Conservation (phyloP, 306 rosid species). For the Carpinus fangiana region DNA sequence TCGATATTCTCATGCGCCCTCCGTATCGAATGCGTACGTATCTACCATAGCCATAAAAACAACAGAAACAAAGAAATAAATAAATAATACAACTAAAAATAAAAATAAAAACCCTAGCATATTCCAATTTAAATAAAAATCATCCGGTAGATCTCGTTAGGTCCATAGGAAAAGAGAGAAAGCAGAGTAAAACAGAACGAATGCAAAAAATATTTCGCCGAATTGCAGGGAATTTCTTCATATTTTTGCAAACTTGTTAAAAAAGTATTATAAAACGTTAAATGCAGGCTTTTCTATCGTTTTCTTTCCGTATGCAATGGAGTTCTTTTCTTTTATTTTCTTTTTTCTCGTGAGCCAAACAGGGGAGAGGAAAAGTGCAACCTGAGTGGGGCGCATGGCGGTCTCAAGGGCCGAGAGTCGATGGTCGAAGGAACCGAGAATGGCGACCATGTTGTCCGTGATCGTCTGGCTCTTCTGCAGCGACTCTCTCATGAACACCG, state of each 20-base stretch:
- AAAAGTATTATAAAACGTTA: background rate
- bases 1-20: slow-evolving; percentile 93
- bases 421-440: slow-evolving; percentile 92
- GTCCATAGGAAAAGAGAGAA: background rate
- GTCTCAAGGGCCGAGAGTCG: slow-evolving; percentile 96
- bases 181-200: slow-evolving; percentile 11
- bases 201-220: background rate
- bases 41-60: slow-evolving; percentile 37
- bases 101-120: slow-evolving; percentile 15
- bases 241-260: background rate
- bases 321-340: background rate
- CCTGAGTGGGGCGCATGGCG: slow-evolving; percentile 99
- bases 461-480: slow-evolving; percentile 75
- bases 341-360: background rate
- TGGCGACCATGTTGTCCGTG: slow-evolving; percentile 81
- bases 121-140: background rate
- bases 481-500: slow-evolving; percentile 62
- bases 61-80: background rate
- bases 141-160: slow-evolving; percentile 18
- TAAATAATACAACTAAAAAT: slow-evolving; percentile 4
- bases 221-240: slow-evolving; percentile 2
- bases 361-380: slow-evolving; percentile 12
- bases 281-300: background rate
- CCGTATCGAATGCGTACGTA: slow-evolving; percentile 87
- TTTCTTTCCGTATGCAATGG: background rate